Percentiles rank a stretch among this genome's conserved stretches.
Evolutionary conservation across 495 filamentous ascomycete species (phyloP).

Genomic region (Penicillium chermesinum): DNA sequence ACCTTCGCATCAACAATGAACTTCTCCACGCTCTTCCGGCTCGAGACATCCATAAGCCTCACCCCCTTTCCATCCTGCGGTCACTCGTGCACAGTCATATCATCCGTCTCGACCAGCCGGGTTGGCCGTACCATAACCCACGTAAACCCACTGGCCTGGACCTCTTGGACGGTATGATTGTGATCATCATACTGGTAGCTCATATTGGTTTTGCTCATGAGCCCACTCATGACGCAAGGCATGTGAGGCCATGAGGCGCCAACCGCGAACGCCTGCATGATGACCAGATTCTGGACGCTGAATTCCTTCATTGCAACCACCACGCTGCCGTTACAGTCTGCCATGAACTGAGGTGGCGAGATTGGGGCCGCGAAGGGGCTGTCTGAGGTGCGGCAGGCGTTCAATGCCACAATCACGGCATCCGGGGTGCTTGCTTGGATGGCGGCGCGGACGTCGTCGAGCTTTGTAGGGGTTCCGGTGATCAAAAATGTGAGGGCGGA

Average conservation of each 20-base stretch:
- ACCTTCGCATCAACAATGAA: constrained; percentile 21
- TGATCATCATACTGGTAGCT: constrained; percentile 43
- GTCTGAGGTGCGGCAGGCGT: constrained; percentile 37
- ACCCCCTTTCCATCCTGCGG: constrained; percentile 25
- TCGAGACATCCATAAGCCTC: constrained; percentile 21
- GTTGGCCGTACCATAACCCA: constrained; percentile 41
- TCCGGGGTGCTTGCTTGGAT: constrained; percentile 26
- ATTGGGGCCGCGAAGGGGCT: constrained; percentile 41
- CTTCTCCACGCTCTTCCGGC: constrained; percentile 23
- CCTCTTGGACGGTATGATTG: constrained; percentile 33
- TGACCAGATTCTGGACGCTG: constrained; percentile 33
- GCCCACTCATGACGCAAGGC: constrained; percentile 30
- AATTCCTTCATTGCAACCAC: constrained; percentile 36
- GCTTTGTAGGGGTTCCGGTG: constrained; percentile 35
- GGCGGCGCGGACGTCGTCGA: constrained; percentile 32
- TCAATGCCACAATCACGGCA: constrained; percentile 42
- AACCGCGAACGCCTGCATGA: constrained; percentile 43
- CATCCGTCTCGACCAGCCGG: constrained; percentile 26
- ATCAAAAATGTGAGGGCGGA: neutral
- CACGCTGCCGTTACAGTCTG: constrained; percentile 40
- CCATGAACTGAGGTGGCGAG: constrained; percentile 40
- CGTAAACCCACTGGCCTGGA: constrained; percentile 34
- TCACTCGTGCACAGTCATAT: constrained; percentile 20
- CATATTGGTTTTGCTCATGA: constrained; percentile 44
- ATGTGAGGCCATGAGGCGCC: constrained; percentile 44